Evolutionary conservation across 2,329 filamentous ascomycete species (phyloP).

Genomic region (Laburnicola sp.): DNA sequence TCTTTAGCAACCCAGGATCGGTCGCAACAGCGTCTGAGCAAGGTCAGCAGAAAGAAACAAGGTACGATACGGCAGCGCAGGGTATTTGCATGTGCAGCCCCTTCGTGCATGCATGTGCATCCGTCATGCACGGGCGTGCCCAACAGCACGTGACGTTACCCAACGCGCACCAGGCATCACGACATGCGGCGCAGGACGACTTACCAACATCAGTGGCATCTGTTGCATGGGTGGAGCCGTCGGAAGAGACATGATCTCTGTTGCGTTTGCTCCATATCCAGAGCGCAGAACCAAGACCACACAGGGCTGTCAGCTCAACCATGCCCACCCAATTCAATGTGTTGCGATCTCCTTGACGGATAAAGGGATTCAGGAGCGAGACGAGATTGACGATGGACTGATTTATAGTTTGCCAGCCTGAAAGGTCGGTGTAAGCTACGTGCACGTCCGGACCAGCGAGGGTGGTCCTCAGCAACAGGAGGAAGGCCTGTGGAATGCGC

Average conservation of each 20-base stretch:
- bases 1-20: constrained; percentile 79
- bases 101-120: neutral
- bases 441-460: constrained; percentile 30
- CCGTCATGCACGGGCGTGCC: neutral
- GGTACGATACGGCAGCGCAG: neutral
- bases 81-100: too few species aligned
- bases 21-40: constrained; percentile 55
- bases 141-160: constrained; percentile 3
- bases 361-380: constrained; percentile 29
- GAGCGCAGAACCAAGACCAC: constrained; percentile 42
- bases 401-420: constrained; percentile 34
- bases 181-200: constrained; percentile 16
- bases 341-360: constrained; percentile 19
- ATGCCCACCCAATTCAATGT: constrained; percentile 41
- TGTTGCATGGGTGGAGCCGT: constrained; percentile 24
- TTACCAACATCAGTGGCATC: constrained; percentile 30
- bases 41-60: neutral
- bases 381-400: constrained; percentile 24
- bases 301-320: constrained; percentile 43
- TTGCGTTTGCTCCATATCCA: constrained; percentile 35
- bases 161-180: neutral
- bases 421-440: constrained; percentile 30
- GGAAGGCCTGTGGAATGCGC: constrained; percentile 43
- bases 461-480: constrained; percentile 35
- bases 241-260: constrained; percentile 19